Conservation (phyloP, 768 basidiomycete species). For the Gelatoporia subvermispora region DNA sequence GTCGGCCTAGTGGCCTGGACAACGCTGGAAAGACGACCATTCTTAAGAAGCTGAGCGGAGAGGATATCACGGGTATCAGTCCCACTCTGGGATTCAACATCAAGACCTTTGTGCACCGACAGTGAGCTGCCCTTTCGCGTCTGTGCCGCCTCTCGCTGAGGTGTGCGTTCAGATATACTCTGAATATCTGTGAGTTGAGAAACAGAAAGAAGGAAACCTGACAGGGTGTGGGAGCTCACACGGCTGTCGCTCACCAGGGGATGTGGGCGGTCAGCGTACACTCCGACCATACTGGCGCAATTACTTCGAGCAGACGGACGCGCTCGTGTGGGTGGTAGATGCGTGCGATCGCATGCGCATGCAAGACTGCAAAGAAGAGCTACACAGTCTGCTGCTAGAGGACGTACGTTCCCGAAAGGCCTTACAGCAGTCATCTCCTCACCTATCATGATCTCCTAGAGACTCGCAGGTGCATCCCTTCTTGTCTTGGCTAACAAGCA, state of each 20-base stretch:
- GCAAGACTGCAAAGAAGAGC: conserved; percentile 83
- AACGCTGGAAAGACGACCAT: conserved; percentile 99
- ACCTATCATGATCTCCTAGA: conserved; percentile 39
- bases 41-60: conserved; percentile 88
- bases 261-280: conserved; percentile 94
- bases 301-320: conserved; percentile 98
- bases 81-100: conserved; percentile 99
- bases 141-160: not conserved
- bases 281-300: conserved; percentile 98
- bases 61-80: conserved; percentile 83
- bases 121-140: conserved; percentile 43
- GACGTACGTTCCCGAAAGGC: conserved; percentile 56
- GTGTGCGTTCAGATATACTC: conserved; percentile 47
- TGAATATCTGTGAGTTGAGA: conserved; percentile 69
- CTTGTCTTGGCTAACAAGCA: conserved; percentile 98
- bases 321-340: conserved; percentile 98
- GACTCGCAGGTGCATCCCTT: conserved; percentile 91
- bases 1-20: conserved; percentile 76
- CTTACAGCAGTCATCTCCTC: not conserved
- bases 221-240: not conserved
- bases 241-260: conserved; percentile 54
- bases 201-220: not conserved
- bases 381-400: conserved; percentile 82
- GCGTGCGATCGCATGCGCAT: conserved; percentile 89
- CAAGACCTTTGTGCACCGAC: conserved; percentile 89